Base-by-base conservation (phyloP, 805 yeast genomes). In the Candida golubevii region DNA sequence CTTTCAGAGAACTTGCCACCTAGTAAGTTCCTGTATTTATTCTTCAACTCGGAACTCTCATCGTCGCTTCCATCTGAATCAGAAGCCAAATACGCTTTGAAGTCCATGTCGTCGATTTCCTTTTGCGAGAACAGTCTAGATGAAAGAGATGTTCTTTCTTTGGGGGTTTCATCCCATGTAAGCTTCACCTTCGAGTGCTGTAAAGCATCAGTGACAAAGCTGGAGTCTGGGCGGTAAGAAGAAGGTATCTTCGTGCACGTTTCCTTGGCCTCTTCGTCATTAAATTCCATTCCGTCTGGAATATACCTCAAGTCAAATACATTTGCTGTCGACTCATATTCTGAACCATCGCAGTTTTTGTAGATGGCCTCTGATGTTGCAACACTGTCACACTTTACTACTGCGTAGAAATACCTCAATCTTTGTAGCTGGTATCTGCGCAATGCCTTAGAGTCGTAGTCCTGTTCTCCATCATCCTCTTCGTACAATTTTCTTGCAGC, bases 81-180 rank as follows among this genome's bases (percentile, higher is more conserved):
- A 2, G 85, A 83, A 0, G 97, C 98, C 47, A 90, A 69, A 58
- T 90, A 93, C 1, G 98, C 96, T 56, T 86, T 80, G 68, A 90
- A 84, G 63, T 90, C 97, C 89, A 83, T 84, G 41, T 85, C 91
- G 55, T 85, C 93, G 38, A 88, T 73, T 61, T 93, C 98, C 60
- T 85, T 82, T 61, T 86, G 93, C 39, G 88, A 80, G 62, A 93
- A 91, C 7, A 89, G 88, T 54, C 84, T 82, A 12, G 85, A 76
- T 1, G 97, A 78, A 42, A 90, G 63, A 46, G 84, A 80, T 13
- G 80, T 63, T 58, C 99, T 79, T 58, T 89, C 97, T 46, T 82
- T 83, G 7, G 99, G 98, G 0, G 98, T 95, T 67, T 91, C 98
- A 65, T 93, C 99, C 99, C 99, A 93, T 0, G 98, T 90, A 53